Percentiles rank a stretch among this genome's conserved stretches.
These are phyloP conservation scores for Rasamsonia emersonii DNA, from an alignment of 2,329 filamentous ascomycete genomes.

Conservation along the genomic window DNA sequence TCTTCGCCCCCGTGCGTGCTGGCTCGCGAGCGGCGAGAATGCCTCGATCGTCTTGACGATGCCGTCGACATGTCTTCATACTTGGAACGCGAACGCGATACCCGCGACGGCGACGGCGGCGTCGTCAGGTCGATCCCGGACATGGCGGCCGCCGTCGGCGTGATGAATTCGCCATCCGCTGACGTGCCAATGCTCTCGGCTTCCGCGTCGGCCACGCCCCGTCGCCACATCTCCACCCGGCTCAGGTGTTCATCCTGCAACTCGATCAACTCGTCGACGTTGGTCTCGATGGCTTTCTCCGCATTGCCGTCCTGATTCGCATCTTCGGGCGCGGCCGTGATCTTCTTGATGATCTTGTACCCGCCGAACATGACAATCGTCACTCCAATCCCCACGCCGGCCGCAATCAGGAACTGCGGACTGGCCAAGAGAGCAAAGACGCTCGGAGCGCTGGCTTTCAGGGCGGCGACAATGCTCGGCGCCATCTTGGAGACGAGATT, in stretches of 20 bases:
- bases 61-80: slow-evolving; percentile 21
- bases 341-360: slow-evolving; percentile 93
- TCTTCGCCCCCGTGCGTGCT: too few relatives aligned
- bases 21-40: too few relatives aligned
- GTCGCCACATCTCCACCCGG: slow-evolving; percentile 54
- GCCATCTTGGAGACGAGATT: slow-evolving; percentile 74
- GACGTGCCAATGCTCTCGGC: slow-evolving; percentile 48
- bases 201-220: slow-evolving; percentile 53
- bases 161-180: slow-evolving; percentile 59
- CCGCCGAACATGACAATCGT: slow-evolving; percentile 93
- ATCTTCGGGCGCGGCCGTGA: slow-evolving; percentile 42
- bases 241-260: slow-evolving; percentile 43
- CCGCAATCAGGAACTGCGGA: slow-evolving; percentile 90
- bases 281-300: slow-evolving; percentile 19
- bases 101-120: slow-evolving; percentile 17
- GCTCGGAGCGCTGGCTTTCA: slow-evolving; percentile 76
- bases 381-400: slow-evolving; percentile 80
- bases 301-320: slow-evolving; percentile 9
- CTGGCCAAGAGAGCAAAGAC: slow-evolving; percentile 79
- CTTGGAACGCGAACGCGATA: slow-evolving; percentile 14
- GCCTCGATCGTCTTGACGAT: slow-evolving; percentile 22
- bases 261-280: slow-evolving; percentile 50
- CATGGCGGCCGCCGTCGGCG: slow-evolving; percentile 45
- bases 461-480: slow-evolving; percentile 62
- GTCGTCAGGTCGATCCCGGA: slow-evolving; percentile 34